These are phyloP conservation scores for Podaxis mareebaensis DNA, from an alignment of 768 basidiomycete species.

Conservation along the genomic window DNA sequence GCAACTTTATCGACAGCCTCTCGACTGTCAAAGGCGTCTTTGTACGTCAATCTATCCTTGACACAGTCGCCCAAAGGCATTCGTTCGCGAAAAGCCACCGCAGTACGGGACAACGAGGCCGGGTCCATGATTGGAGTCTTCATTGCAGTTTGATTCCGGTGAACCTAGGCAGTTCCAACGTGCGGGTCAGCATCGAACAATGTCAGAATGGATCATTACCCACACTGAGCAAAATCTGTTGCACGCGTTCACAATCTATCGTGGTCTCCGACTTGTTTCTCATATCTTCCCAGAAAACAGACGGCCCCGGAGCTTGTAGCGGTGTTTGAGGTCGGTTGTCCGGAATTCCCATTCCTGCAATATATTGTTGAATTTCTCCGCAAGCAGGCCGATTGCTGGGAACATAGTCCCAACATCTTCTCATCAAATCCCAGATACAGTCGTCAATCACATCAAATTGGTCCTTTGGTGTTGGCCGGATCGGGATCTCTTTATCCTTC, in stretches of 20 bases:
- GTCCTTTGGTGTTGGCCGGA: not conserved
- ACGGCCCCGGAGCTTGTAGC: not conserved
- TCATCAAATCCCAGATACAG: not conserved
- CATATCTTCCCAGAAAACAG: not conserved
- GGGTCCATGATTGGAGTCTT: conserved; percentile 87
- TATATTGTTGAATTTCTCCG: not conserved
- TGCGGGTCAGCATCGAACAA: too few relatives aligned
- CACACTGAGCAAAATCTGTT: not conserved
- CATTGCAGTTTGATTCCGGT: conserved; percentile 22
- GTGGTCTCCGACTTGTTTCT: not conserved
- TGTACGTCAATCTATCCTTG: conserved; percentile 96
- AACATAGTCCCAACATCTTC: not conserved
- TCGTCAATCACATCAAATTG: not conserved
- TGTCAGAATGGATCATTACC: too few relatives aligned
- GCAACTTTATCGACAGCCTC: conserved; percentile 97
- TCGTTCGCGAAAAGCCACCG: conserved; percentile 87
- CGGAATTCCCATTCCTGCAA: not conserved
- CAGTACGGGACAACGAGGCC: conserved; percentile 92
- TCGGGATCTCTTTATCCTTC: not conserved
- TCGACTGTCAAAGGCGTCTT: conserved; percentile 94
- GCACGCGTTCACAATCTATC: not conserved
- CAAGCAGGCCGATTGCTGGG: not conserved
- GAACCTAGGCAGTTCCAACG: too few relatives aligned
- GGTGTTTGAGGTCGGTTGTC: not conserved
- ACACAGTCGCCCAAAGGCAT: conserved; percentile 74